Percentiles rank a stretch among this genome's conserved stretches.
phyloP scores from a whole-genome alignment of 225 moss, liverwort and hornwort genomes.

The Marchantia polymorpha region DNA sequence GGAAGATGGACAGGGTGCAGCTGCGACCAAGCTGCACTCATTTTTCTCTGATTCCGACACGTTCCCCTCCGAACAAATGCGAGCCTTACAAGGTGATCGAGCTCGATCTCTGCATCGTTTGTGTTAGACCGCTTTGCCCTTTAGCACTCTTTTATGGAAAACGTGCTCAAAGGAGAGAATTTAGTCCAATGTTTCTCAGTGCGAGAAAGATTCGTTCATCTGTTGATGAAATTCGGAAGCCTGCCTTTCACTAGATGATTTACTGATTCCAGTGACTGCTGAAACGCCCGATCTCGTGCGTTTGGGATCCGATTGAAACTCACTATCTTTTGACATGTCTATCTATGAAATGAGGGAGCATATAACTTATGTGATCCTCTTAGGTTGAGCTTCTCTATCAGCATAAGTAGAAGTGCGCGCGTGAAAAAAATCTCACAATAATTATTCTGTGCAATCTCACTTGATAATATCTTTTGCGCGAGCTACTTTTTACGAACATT shows the following conservation, averaged over 20 bases:
- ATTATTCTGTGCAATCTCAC: too few relatives aligned
- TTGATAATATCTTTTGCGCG: too few relatives aligned
- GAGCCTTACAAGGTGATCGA: conserved; percentile 60
- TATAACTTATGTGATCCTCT: too few relatives aligned
- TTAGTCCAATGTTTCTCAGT: not conserved
- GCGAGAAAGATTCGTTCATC: not conserved
- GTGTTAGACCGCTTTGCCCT: not conserved
- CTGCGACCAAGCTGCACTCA: conserved; percentile 83
- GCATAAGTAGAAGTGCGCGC: not conserved
- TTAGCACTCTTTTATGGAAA: not conserved
- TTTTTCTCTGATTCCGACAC: conserved; percentile 81
- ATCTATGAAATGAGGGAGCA: not conserved
- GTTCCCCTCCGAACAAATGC: conserved; percentile 93
- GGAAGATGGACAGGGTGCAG: conserved; percentile 84
- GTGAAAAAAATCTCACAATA: too few relatives aligned
- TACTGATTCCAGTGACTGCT: not conserved
- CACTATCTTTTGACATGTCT: not conserved
- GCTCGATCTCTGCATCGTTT: not conserved
- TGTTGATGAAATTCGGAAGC: not conserved
- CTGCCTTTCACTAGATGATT: not conserved
- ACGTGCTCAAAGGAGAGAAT: not conserved
- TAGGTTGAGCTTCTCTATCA: not conserved
- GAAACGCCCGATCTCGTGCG: not conserved
- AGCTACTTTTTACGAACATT: not conserved
- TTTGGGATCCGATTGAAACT: not conserved